Base-by-base conservation (phyloP, 257 asterid genomes). In the Buddleja alternifolia region DNA sequence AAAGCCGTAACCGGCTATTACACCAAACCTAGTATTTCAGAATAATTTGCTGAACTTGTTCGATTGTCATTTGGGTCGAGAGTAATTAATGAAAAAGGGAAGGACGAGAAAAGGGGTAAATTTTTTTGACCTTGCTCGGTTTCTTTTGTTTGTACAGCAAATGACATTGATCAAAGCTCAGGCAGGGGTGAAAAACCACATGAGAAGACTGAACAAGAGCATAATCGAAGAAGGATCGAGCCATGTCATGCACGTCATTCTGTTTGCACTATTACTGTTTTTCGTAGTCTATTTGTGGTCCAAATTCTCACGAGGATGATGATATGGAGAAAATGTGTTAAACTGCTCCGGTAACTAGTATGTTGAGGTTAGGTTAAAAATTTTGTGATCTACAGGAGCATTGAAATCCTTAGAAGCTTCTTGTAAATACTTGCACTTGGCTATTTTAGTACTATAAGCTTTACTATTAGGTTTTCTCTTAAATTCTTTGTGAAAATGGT, bases 161-260 rank as follows among this genome's bases (percentile, higher is more conserved):
- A 89, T 85, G 90, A 87, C 92, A 14, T 56, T 86, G 73, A 80
- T 80, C 74, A 89, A 89, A 81, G 92, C 90, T 73, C 90, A 83
- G 69, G 92, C 96, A 12, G 96, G 95, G 59, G 87, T 83, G 62
- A 87, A 87, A 71, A 89, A 85, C 87, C 85, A 85, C 81, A 82
- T 89, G 89, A 83, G 86, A 70, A 83, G 84, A 72, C 74, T 87
- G 82, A 89, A 78, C 77, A 87, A 78, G 78, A 89, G 95, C 77
- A 83, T 85, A 74, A 73, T 89, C 63, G 63, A 75, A 75, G 90
- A 83, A 75, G 90, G 95, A 41, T 82, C 92, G 23, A 81, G 50
- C 80, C 89, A 85, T 72, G 69, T 87, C 24, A 80, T 87, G 90
- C 92, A 87, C 24, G 96, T 89, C 0, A 82, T 89, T 67, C 92